Evolutionary conservation across 345 rosid species (phyloP).

Genomic region (Aquilaria yunnanensis): DNA sequence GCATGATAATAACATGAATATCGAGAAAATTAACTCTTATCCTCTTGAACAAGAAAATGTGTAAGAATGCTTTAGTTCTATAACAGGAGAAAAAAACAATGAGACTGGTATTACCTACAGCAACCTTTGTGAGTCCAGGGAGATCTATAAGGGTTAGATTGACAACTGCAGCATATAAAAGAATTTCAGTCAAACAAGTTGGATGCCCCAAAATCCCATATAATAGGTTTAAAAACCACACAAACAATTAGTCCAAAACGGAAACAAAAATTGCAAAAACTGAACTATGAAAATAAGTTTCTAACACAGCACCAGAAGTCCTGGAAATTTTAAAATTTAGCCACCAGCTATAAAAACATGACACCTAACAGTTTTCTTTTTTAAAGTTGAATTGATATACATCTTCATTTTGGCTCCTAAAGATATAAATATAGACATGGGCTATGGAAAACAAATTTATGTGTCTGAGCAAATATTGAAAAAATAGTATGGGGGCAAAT

Average conservation of each 20-base stretch:
- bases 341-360: not conserved
- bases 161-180: slow-evolving; percentile 50
- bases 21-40: not conserved
- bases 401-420: too few relatives aligned
- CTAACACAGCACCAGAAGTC: not conserved
- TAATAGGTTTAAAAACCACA: slow-evolving; percentile 2
- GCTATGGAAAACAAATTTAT: too few relatives aligned
- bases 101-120: slow-evolving; percentile 63
- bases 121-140: slow-evolving; percentile 98
- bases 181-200: not conserved
- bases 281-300: slow-evolving; percentile 4
- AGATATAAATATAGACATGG: too few relatives aligned
- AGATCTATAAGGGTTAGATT: slow-evolving; percentile 90
- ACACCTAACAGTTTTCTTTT: too few relatives aligned
- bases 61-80: not conserved
- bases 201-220: not conserved
- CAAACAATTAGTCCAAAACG: not conserved
- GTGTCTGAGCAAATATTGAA: too few relatives aligned
- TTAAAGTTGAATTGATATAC: too few relatives aligned
- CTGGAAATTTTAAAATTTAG: not conserved
- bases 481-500: too few relatives aligned
- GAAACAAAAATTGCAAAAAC: not conserved
- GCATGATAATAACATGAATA: slow-evolving; percentile 14
- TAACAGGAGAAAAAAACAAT: slow-evolving; percentile 21
- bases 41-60: slow-evolving; percentile 1